Evolutionary conservation across 2,329 filamentous ascomycete genomes (phyloP).

Genomic region (Neonectria ditissima): DNA sequence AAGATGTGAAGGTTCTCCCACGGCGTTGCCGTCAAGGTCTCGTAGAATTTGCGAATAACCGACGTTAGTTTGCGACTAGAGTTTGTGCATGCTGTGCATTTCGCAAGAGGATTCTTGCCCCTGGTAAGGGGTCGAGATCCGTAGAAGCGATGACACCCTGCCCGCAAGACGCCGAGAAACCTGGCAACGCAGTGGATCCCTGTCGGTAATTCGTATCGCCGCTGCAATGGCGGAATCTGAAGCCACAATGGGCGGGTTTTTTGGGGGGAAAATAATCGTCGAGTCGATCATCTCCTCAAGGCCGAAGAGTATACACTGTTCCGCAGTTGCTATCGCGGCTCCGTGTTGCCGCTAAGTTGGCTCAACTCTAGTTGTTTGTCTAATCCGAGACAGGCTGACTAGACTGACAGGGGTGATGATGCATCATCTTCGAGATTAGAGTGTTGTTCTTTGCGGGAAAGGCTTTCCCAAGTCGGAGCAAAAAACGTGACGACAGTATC

Average conservation of each 20-base stretch:
- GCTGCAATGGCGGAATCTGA: slow-evolving; percentile 14
- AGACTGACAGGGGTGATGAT: slow-evolving; percentile 29
- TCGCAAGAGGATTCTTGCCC: neutral
- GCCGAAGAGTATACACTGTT: slow-evolving; percentile 1
- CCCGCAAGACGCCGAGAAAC: slow-evolving; percentile 19
- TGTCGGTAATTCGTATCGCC: slow-evolving; percentile 10
- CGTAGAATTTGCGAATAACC: neutral
- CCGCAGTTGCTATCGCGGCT: slow-evolving; percentile 30
- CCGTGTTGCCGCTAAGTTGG: slow-evolving; percentile 35
- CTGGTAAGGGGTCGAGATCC: slow-evolving; percentile 12
- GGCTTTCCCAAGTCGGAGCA: slow-evolving; percentile 22
- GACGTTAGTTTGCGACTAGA: neutral
- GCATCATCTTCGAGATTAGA: slow-evolving; percentile 27
- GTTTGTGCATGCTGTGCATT: neutral
- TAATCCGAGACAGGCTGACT: slow-evolving; percentile 32
- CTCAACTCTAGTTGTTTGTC: slow-evolving; percentile 27
- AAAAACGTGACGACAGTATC: slow-evolving; percentile 29
- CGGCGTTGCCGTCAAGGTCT: neutral
- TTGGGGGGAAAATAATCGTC: neutral
- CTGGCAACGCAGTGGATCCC: slow-evolving; percentile 11
- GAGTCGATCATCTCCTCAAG: neutral
- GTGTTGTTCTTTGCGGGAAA: slow-evolving; percentile 31
- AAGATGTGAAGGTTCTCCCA: neutral
- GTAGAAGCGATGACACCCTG: slow-evolving; percentile 8
- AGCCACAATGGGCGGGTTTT: neutral